Percentiles rank a stretch among this genome's conserved stretches.
phyloP scores from a whole-genome alignment of 257 asterid genomes.

The Apocynum venetum region DNA sequence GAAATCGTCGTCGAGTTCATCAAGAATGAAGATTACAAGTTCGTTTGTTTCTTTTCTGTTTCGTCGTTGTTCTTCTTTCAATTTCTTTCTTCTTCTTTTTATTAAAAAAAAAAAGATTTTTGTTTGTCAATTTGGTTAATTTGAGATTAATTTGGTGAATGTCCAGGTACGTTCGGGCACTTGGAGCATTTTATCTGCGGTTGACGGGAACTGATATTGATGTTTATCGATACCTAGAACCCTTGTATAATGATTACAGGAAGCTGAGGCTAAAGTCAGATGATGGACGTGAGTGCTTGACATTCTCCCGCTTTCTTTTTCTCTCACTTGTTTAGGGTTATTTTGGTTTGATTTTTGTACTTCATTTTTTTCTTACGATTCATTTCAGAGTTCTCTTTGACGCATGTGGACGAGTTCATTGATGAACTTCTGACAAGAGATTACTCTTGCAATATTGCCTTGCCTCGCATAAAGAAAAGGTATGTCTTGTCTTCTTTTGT shows the following conservation, averaged over 20 bases:
- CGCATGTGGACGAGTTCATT: constrained; percentile 84
- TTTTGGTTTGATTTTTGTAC: constrained; percentile 6
- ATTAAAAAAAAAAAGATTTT: not conserved
- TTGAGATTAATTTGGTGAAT: constrained; percentile 4
- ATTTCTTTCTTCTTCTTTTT: not conserved
- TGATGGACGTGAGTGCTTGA: constrained; percentile 58
- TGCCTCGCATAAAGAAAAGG: constrained; percentile 92
- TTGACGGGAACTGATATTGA: constrained; percentile 89
- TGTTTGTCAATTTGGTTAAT: not conserved
- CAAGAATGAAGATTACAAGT: constrained; percentile 90
- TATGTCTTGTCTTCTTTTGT: constrained; percentile 9
- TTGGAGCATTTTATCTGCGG: constrained; percentile 93
- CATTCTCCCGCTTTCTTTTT: not conserved
- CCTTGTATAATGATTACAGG: constrained; percentile 88
- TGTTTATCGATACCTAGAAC: constrained; percentile 83
- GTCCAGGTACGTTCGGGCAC: constrained; percentile 72
- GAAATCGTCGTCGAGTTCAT: constrained; percentile 95
- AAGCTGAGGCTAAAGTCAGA: constrained; percentile 58
- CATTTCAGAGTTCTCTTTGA: constrained; percentile 54
- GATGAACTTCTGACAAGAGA: constrained; percentile 84
- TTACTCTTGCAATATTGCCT: constrained; percentile 85
- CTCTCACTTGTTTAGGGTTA: not conserved
- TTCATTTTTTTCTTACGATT: not conserved
- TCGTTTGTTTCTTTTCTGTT: constrained; percentile 9
- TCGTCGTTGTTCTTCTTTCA: not conserved